phyloP scores from a whole-genome alignment of 352 stramenopile genomes.

The Phytophthora colocasiae region DNA sequence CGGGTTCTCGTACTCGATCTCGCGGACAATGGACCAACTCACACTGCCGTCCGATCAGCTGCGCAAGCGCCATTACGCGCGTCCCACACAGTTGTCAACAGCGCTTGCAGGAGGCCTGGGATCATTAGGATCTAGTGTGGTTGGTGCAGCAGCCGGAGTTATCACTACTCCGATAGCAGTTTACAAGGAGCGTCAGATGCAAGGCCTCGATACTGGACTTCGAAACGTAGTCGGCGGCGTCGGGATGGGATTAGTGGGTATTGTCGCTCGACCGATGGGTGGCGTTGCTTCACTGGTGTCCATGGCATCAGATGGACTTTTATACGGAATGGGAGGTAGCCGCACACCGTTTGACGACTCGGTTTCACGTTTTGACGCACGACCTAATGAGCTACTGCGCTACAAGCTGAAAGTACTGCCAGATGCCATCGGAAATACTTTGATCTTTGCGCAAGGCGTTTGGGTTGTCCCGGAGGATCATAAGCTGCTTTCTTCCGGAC shows the following conservation, averaged over 20 bases:
- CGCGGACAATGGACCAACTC: constrained; percentile 82
- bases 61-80: constrained; percentile 66
- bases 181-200: constrained; percentile 71
- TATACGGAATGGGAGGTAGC: constrained; percentile 64
- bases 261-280: constrained; percentile 80
- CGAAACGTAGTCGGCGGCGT: constrained; percentile 74
- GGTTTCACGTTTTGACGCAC: constrained; percentile 49
- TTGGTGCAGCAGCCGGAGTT: constrained; percentile 77
- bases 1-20: constrained; percentile 86
- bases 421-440: constrained; percentile 49
- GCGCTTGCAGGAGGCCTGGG: constrained; percentile 70
- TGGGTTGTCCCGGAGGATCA: constrained; percentile 54
- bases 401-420: constrained; percentile 82
- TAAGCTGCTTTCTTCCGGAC: constrained; percentile 22
- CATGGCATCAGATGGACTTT: constrained; percentile 75
- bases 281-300: constrained; percentile 82
- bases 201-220: constrained; percentile 67
- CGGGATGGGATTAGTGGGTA: constrained; percentile 80
- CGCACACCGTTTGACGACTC: constrained; percentile 42
- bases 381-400: constrained; percentile 73
- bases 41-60: constrained; percentile 70
- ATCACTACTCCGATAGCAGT: constrained; percentile 81
- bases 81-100: constrained; percentile 68
- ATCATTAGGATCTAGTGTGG: constrained; percentile 76
- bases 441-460: constrained; percentile 72